Conservation (phyloP, 2,329 filamentous ascomycete genomes). For the Hypoxylon rubiginosum region DNA sequence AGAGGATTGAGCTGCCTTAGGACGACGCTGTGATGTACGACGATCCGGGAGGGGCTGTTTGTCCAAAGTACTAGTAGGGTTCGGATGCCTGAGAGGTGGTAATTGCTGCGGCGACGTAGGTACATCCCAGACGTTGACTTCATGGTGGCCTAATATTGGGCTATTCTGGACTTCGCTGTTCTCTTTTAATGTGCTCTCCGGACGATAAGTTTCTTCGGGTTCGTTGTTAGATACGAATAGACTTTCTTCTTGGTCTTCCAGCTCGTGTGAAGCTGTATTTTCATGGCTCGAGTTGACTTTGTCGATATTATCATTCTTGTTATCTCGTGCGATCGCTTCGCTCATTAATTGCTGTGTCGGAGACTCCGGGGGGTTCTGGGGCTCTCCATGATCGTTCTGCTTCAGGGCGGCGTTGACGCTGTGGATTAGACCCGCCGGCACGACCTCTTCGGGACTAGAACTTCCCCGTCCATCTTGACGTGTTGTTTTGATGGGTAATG, state of each 20-base stretch:
- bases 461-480: conserved; percentile 15
- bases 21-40: conserved; percentile 5
- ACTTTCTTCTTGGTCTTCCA: background rate
- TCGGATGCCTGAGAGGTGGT: conserved; percentile 1
- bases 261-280: conserved; percentile 9
- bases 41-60: background rate
- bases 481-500: background rate
- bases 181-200: background rate
- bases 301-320: background rate
- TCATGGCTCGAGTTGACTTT: conserved; percentile 3
- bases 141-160: background rate
- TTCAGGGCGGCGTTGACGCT: conserved; percentile 42
- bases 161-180: background rate
- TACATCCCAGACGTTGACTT: conserved; percentile 27
- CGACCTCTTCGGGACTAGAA: conserved; percentile 33
- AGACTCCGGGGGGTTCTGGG: background rate
- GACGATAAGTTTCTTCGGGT: background rate
- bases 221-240: background rate
- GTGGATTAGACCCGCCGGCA: conserved; percentile 39
- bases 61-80: background rate
- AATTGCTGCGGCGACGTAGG: conserved; percentile 22
- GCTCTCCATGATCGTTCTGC: conserved; percentile 6
- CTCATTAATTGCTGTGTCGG: background rate
- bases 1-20: background rate
- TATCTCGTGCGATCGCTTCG: background rate